A percentile compares a stretch with the other conserved stretches of the same genome.
These are phyloP conservation scores for Starmerella tilneyi DNA, from an alignment of 805 yeast species.

Conservation along the genomic window DNA sequence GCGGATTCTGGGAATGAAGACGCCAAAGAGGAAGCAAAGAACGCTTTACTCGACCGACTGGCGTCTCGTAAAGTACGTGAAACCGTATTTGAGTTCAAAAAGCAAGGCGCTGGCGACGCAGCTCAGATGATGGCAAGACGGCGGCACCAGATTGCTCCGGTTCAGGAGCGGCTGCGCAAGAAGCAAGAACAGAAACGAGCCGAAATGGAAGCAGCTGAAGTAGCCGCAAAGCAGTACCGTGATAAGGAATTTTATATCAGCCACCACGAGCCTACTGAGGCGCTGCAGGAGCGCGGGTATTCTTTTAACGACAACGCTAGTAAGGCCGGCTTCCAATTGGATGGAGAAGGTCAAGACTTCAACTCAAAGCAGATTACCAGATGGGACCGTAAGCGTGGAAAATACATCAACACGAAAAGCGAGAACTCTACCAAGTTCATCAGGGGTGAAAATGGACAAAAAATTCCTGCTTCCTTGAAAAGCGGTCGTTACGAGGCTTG, in stretches of 20 bases:
- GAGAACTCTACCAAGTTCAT: constrained; percentile 54
- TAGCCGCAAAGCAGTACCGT: constrained; percentile 40
- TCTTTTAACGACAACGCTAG: constrained; percentile 58
- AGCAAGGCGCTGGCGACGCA: constrained; percentile 41
- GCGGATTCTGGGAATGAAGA: constrained; percentile 42
- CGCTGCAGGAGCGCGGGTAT: constrained; percentile 72
- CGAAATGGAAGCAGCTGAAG: constrained; percentile 39
- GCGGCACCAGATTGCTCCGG: constrained; percentile 78
- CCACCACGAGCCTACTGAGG: constrained; percentile 76
- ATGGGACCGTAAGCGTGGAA: constrained; percentile 92
- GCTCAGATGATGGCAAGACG: constrained; percentile 77
- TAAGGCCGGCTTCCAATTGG: constrained; percentile 77
- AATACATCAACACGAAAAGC: constrained; percentile 72
- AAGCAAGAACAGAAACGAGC: constrained; percentile 50
- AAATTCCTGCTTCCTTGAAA: constrained; percentile 80
- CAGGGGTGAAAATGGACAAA: constrained; percentile 88
- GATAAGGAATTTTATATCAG: constrained; percentile 76
- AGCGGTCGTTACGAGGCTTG: constrained; percentile 89
- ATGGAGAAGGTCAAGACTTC: constrained; percentile 61
- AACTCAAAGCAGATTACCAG: constrained; percentile 47
- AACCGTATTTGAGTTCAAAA: constrained; percentile 85
- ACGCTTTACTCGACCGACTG: constrained; percentile 65
- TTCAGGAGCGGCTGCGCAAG: constrained; percentile 69
- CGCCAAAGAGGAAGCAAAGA: constrained; percentile 59
- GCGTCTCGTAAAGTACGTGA: constrained; percentile 64